Evolutionary conservation across 2,329 filamentous ascomycete species (phyloP), one percentile per base, ranked within the genome.

Genomic region (Paraphoma sp.): DNA sequence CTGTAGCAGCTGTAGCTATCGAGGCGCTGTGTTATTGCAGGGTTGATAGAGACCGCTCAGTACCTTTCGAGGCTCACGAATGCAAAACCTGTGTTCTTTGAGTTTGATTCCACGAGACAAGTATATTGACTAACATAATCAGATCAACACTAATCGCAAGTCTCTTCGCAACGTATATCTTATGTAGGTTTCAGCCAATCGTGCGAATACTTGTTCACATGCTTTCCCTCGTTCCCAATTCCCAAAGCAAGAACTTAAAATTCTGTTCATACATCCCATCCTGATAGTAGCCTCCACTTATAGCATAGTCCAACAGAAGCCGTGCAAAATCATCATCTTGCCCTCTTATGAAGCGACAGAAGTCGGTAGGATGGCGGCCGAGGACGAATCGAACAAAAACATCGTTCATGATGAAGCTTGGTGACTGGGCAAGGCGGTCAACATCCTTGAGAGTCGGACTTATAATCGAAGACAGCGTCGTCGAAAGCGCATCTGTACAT

Each of bases 231-330:
- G 63, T 59, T 12, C 55, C 48, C 1, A 64, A 48, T 29, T 69
- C 67, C 67, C 67, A 69, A 16, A 54, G 53, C 18, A 68, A 43
- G 45, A 69, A 69, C n/a, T 59, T 53, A 18, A 67, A 51, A 29
- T 69, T 69, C 8, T 62, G 50, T 18, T 57, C 44, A 38, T 63
- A 63, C n/a, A 65, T 40, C 1, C 63, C 51, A n/a, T 67, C 42
- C 6, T 59, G 28, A 17, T 68, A 59, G 23, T 61, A 62, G 1
- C 48, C 45, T 4, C 64, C 63, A 17, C 59, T 53, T 14, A 69
- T 67, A 6, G 67, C 62, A 18, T 68, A 65, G 36, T 68, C 65
- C 6, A 67, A 50, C 23, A 69, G 36, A 3, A 62, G 18, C 31
- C 58, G 51, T 6, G 46, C 53, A 31, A 68, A 64, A 12, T 50